Conservation (phyloP, 148 eudicot species). For the Amaranthus hypochondriacus region DNA sequence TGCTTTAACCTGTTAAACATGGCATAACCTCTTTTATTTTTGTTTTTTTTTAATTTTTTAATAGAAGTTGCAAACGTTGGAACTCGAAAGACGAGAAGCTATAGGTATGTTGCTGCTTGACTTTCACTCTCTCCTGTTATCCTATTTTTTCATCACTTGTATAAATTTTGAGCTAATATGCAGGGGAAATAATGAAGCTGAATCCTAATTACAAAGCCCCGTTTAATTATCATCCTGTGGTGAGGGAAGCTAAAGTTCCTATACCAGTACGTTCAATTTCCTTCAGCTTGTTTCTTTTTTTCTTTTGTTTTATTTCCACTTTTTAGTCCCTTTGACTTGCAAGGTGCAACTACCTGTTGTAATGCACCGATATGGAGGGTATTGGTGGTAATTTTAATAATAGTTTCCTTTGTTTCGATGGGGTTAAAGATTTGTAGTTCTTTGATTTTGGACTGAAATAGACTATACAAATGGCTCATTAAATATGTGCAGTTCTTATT, state of each 20-base stretch:
- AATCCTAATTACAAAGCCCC: conserved; percentile 80
- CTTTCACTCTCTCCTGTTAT: not conserved
- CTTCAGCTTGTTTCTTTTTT: not conserved
- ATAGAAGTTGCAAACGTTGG: conserved; percentile 57
- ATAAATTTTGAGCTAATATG: conserved; percentile 19
- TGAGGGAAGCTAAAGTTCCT: conserved; percentile 75
- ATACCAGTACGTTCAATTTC: conserved; percentile 60
- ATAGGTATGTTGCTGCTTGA: conserved; percentile 48
- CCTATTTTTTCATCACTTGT: not conserved
- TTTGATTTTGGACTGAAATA: too few relatives aligned
- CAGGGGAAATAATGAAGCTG: conserved; percentile 88
- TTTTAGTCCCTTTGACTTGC: too few relatives aligned
- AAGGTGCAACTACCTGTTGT: too few relatives aligned
- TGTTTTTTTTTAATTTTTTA: not conserved
- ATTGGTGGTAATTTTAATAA: too few relatives aligned
- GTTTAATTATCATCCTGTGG: conserved; percentile 68
- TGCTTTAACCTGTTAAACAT: conserved; percentile 11
- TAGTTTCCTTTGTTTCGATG: too few relatives aligned
- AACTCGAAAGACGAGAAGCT: conserved; percentile 80
- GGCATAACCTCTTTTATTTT: not conserved
- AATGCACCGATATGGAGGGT: too few relatives aligned
- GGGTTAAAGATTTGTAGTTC: too few relatives aligned
- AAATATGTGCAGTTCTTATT: too few relatives aligned
- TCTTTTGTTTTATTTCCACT: not conserved
- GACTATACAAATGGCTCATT: too few relatives aligned